These are phyloP conservation scores for Vicia faba DNA, from an alignment of 306 rosid genomes.

Conservation along the genomic window DNA sequence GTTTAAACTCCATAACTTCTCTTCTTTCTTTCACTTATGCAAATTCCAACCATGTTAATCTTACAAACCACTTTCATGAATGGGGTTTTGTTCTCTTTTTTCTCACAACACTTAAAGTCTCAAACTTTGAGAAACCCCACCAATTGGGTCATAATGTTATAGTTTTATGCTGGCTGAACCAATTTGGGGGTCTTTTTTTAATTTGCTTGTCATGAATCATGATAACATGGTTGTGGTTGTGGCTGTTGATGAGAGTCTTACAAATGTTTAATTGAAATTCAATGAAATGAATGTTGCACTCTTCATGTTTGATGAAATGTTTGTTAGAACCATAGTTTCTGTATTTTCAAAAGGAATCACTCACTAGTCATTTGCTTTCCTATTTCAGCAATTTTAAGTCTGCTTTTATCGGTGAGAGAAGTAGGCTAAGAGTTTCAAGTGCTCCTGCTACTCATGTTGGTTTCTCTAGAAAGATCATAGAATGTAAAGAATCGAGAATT, in stretches of 20 bases:
- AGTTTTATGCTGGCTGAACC: constrained; percentile 28
- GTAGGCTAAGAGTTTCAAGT: constrained; percentile 43
- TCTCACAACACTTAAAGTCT: neutral
- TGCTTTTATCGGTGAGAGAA: constrained; percentile 66
- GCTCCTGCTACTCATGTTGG: constrained; percentile 49
- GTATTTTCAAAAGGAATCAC: neutral
- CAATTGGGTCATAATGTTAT: constrained; percentile 33
- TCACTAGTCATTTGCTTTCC: constrained; percentile 23
- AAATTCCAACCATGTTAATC: neutral
- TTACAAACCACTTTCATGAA: neutral
- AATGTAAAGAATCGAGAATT: constrained; percentile 90
- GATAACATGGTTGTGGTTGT: neutral
- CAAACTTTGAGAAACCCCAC: constrained; percentile 22
- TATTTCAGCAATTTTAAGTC: constrained; percentile 79
- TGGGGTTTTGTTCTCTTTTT: neutral
- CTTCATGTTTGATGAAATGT: constrained; percentile 51
- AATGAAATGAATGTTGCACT: constrained; percentile 38
- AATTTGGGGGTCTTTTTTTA: constrained; percentile 42
- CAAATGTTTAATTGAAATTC: constrained; percentile 37
- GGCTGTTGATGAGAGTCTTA: constrained; percentile 34
- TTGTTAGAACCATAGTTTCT: constrained; percentile 37
- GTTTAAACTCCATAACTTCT: neutral
- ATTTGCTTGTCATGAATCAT: constrained; percentile 20
- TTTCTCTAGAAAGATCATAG: constrained; percentile 54
- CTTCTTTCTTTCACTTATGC: neutral